These are phyloP conservation scores for Phialophora verrucosa DNA, from an alignment of 2,329 filamentous ascomycete species.

Conservation along the genomic window DNA sequence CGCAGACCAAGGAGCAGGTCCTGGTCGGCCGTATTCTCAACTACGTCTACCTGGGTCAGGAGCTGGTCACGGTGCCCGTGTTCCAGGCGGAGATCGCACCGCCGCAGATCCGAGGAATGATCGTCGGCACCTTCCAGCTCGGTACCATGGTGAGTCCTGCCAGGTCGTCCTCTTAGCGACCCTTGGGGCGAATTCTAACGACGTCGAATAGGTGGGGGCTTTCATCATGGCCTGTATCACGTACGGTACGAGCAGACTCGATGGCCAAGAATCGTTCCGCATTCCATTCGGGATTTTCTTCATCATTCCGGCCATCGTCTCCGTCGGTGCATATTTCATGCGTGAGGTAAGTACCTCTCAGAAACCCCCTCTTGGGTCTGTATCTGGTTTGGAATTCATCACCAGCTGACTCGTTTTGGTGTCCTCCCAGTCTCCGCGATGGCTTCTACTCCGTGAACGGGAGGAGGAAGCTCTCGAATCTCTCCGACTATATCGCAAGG, in stretches of 20 bases:
- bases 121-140: conserved; percentile 28
- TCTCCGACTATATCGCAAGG: conserved; percentile 29
- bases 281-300: conserved; percentile 31
- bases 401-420: neutral
- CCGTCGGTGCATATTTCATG: conserved; percentile 19
- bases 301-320: conserved; percentile 22
- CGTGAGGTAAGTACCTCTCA: conserved; percentile 16
- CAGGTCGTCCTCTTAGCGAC: neutral
- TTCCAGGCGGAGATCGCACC: conserved; percentile 28
- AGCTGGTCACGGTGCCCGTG: conserved; percentile 25
- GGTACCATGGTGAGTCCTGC: conserved; percentile 22
- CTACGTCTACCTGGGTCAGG: conserved; percentile 30
- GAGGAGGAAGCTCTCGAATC: conserved; percentile 41
- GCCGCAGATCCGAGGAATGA: conserved; percentile 24
- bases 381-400: neutral
- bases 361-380: neutral
- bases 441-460: conserved; percentile 42
- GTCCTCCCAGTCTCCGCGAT: conserved; percentile 41
- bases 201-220: conserved; percentile 17
- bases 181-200: neutral
- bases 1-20: conserved; percentile 26
- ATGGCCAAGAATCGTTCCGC: conserved; percentile 17
- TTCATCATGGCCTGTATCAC: conserved; percentile 25
- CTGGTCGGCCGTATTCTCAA: conserved; percentile 26
- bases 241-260: conserved; percentile 24